Percentiles rank a stretch among this genome's conserved stretches.
phyloP scores from a whole-genome alignment of 1,139 yeast species.

The Lodderomyces pseudojiufengensis region DNA sequence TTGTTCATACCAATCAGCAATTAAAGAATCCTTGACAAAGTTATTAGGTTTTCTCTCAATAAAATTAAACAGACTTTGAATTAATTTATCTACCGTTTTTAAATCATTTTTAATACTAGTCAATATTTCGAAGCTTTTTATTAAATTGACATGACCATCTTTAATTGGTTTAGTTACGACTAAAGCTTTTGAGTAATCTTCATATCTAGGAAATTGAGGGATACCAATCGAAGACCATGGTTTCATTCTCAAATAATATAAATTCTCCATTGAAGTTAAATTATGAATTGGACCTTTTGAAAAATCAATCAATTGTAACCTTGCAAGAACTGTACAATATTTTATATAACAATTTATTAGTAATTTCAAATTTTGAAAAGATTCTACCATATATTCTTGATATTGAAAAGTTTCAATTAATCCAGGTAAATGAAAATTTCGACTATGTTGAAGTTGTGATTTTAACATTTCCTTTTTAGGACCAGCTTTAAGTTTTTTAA shows the following conservation, averaged over 20 bases:
- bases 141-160: conserved; percentile 10
- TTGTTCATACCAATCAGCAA: conserved; percentile 11
- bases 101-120: conserved; percentile 16
- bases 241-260: conserved; percentile 72
- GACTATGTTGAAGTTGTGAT: conserved; percentile 17
- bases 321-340: conserved; percentile 22
- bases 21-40: conserved; percentile 20
- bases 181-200: conserved; percentile 21
- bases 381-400: conserved; percentile 23
- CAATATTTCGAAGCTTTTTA: conserved; percentile 12
- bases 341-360: conserved; percentile 25
- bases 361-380: conserved; percentile 36
- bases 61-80: conserved; percentile 7
- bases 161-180: conserved; percentile 7
- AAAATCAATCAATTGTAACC: conserved; percentile 24
- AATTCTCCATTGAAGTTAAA: conserved; percentile 42
- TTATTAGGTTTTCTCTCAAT: conserved; percentile 14
- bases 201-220: conserved; percentile 59
- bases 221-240: conserved; percentile 82
- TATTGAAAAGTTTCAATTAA: conserved; percentile 17
- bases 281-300: conserved; percentile 34
- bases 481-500: conserved; percentile 48
- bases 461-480: conserved; percentile 36
- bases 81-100: conserved; percentile 13
- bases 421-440: conserved; percentile 22